A percentile compares a stretch with the other conserved stretches of the same genome.
Evolutionary conservation across 2,329 filamentous ascomycete species (phyloP).

Genomic region (Xylaria sp.): DNA sequence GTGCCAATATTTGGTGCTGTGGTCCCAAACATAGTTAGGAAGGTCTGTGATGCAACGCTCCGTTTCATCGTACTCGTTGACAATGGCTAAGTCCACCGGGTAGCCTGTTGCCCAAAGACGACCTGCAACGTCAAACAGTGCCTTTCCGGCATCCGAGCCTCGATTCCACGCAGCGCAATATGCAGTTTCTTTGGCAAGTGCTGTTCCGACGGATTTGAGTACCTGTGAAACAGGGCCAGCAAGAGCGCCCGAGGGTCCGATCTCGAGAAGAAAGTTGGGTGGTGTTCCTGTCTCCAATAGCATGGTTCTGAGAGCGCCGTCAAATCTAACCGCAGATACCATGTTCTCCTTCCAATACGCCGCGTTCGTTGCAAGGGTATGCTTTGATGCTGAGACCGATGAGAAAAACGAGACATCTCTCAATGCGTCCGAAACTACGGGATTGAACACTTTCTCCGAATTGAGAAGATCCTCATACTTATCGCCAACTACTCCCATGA

Average conservation of each 20-base stretch:
- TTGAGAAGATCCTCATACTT: conserved; percentile 34
- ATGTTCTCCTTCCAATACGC: conserved; percentile 50
- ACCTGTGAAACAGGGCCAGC: conserved; percentile 45
- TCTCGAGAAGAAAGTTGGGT: conserved; percentile 43
- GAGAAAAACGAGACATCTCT: conserved; percentile 29
- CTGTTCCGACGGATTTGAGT: conserved; percentile 23
- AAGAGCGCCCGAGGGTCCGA: conserved; percentile 42
- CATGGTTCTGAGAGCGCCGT: conserved; percentile 22
- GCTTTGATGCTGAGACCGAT: conserved; percentile 12
- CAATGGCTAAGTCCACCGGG: conserved; percentile 34
- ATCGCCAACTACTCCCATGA: conserved; percentile 31
- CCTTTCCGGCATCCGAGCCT: conserved; percentile 25
- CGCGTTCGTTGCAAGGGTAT: conserved; percentile 5
- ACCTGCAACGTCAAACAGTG: conserved; percentile 42
- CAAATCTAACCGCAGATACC: conserved; percentile 45
- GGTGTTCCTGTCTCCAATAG: neutral
- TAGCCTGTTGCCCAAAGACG: conserved; percentile 37
- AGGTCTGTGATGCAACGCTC: conserved; percentile 39
- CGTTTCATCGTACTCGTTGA: conserved; percentile 38
- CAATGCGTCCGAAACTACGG: neutral
- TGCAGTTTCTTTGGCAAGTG: neutral
- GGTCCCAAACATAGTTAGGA: conserved; percentile 46
- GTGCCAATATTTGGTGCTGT: conserved; percentile 41
- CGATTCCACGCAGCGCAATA: conserved; percentile 35
- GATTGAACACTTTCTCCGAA: neutral